These are phyloP conservation scores for Pleoardoris graminearum DNA, from an alignment of 2,329 filamentous ascomycete species.

Conservation along the genomic window DNA sequence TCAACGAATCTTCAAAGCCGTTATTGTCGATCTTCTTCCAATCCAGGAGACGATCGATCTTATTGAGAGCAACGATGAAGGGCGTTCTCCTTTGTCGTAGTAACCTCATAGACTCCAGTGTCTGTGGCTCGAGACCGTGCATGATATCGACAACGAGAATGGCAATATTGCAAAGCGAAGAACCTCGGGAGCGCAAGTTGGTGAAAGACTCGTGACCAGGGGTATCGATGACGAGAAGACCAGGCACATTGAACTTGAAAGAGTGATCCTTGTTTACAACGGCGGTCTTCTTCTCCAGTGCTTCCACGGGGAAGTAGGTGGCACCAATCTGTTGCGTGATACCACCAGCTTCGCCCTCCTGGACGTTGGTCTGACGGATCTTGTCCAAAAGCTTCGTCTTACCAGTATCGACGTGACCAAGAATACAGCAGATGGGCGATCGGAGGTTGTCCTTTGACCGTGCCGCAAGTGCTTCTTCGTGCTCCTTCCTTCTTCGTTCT, in stretches of 20 bases:
- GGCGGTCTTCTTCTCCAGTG: slow-evolving; percentile 86
- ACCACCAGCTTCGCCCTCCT: slow-evolving; percentile 98
- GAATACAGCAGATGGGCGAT: slow-evolving; percentile 98
- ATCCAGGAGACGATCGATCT: slow-evolving; percentile 98
- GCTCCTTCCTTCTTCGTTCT: slow-evolving; percentile 83
- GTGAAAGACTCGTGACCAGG: slow-evolving; percentile 99
- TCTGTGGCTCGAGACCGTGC: slow-evolving; percentile 98
- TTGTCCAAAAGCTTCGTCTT: slow-evolving; percentile 99
- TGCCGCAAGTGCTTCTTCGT: slow-evolving; percentile 88
- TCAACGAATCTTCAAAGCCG: slow-evolving; percentile 90
- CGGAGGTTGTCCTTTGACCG: slow-evolving; percentile 92
- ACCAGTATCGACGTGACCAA: slow-evolving; percentile 99
- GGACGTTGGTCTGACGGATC: slow-evolving; percentile 96
- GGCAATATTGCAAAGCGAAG: slow-evolving; percentile 98
- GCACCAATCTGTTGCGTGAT: slow-evolving; percentile 99
- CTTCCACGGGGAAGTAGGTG: slow-evolving; percentile 96
- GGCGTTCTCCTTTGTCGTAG: slow-evolving; percentile 92
- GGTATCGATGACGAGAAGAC: slow-evolving; percentile 95
- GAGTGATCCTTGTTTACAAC: slow-evolving; percentile 88
- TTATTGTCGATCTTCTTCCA: slow-evolving; percentile 99
- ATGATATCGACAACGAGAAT: slow-evolving; percentile 99
- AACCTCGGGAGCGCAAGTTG: slow-evolving; percentile 93
- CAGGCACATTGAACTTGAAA: slow-evolving; percentile 97
- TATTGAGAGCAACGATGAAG: slow-evolving; percentile 98
- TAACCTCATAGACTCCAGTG: slow-evolving; percentile 93